phyloP scores from a whole-genome alignment of 2,329 filamentous ascomycete genomes.

The Cladophialophora immunda region DNA sequence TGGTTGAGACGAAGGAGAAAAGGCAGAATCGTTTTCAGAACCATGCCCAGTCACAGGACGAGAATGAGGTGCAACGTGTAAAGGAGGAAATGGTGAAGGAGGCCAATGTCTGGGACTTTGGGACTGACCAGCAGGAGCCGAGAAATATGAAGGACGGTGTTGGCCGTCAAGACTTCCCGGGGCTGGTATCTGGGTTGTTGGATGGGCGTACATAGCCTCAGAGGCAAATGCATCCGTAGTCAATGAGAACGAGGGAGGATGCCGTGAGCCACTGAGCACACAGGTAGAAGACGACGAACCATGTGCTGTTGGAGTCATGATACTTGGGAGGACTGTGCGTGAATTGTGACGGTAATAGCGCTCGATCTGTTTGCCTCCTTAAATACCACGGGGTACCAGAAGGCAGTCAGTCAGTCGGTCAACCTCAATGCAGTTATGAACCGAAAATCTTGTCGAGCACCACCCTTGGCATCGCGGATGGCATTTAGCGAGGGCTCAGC shows the following conservation, averaged over 20 bases:
- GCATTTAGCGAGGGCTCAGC: slow-evolving; percentile 20
- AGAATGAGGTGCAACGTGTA: slow-evolving; percentile 9
- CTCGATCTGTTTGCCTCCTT: not conserved
- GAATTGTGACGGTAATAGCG: not conserved
- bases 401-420: not conserved
- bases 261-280: slow-evolving; percentile 13
- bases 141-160: slow-evolving; percentile 7
- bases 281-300: slow-evolving; percentile 10
- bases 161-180: slow-evolving; percentile 15
- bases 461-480: slow-evolving; percentile 23
- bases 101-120: not conserved
- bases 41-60: slow-evolving; percentile 2
- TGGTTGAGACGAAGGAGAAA: slow-evolving; percentile 14
- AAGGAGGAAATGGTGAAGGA: slow-evolving; percentile 7
- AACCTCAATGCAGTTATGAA: slow-evolving; percentile 3
- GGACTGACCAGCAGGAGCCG: not conserved
- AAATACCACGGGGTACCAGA: not conserved
- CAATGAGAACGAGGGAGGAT: slow-evolving; percentile 17
- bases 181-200: not conserved
- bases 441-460: slow-evolving; percentile 13
- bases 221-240: slow-evolving; percentile 20
- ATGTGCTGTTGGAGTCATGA: slow-evolving; percentile 27
- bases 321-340: slow-evolving; percentile 10
- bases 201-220: slow-evolving; percentile 25
- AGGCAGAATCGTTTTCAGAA: slow-evolving; percentile 5